These are phyloP conservation scores for Passalora sequoiae DNA, from an alignment of 2,329 filamentous ascomycete genomes.

Conservation along the genomic window DNA sequence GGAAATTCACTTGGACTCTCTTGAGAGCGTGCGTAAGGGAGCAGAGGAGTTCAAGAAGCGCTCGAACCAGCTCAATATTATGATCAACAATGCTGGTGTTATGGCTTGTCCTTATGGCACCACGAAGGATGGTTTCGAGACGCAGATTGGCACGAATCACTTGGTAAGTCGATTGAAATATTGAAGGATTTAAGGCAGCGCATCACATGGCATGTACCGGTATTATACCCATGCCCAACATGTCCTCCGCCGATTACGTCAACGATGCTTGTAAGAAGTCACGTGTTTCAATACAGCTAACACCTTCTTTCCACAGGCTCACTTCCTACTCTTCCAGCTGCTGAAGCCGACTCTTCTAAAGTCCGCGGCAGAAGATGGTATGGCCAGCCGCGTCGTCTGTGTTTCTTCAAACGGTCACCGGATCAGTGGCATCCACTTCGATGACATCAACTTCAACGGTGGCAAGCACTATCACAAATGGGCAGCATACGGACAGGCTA, in stretches of 20 bases:
- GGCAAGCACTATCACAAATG: slow-evolving; percentile 33
- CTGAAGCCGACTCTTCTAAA: slow-evolving; percentile 43
- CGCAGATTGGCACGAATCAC: slow-evolving; percentile 48
- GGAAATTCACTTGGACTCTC: slow-evolving; percentile 32
- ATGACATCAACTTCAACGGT: slow-evolving; percentile 39
- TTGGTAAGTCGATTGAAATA: too few species aligned
- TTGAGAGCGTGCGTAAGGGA: slow-evolving; percentile 31
- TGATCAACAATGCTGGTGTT: slow-evolving; percentile 36
- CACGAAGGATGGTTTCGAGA: slow-evolving; percentile 41
- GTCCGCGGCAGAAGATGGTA: slow-evolving; percentile 35
- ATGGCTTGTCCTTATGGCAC: slow-evolving; percentile 37
- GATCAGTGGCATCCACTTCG: slow-evolving; percentile 30
- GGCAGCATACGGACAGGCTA: slow-evolving; percentile 46
- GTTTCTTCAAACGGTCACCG: slow-evolving; percentile 45
- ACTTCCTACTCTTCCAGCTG: slow-evolving; percentile 52
- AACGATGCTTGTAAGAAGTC: too few species aligned
- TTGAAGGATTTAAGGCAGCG: too few species aligned
- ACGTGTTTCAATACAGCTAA: too few species aligned
- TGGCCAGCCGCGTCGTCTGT: slow-evolving; percentile 45
- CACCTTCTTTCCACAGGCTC: slow-evolving; percentile 50
- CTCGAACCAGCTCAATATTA: slow-evolving; percentile 35
- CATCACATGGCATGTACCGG: too few species aligned
- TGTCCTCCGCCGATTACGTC: too few species aligned
- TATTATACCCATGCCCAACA: too few species aligned
- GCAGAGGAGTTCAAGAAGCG: slow-evolving; percentile 32